These are phyloP conservation scores for Neofusicoccum sp. DNA, from an alignment of 2,329 filamentous ascomycete genomes.

Conservation along the genomic window DNA sequence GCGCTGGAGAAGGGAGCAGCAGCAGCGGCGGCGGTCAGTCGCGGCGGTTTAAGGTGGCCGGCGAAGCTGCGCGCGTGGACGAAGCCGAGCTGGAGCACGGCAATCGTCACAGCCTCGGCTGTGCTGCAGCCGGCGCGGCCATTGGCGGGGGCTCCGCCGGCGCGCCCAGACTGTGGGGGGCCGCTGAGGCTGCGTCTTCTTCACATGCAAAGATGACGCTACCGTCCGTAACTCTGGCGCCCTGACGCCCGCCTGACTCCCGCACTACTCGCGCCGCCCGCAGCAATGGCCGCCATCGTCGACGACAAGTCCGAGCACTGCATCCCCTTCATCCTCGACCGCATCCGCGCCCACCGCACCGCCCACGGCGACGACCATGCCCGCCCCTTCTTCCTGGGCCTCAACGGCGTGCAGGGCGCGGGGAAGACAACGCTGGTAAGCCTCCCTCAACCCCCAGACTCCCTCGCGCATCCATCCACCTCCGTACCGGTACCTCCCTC, in stretches of 20 bases:
- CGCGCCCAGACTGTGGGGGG: conserved; percentile 1
- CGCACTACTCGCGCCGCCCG: neutral
- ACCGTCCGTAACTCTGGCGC: conserved; percentile 4
- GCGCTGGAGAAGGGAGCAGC: too few relatives aligned
- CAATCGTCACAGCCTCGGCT: conserved; percentile 17
- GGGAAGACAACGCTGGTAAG: conserved; percentile 81
- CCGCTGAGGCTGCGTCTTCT: neutral
- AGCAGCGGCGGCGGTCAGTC: neutral
- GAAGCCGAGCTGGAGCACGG: conserved; percentile 16
- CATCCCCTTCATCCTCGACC: conserved; percentile 71
- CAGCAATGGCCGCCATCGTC: conserved; percentile 42
- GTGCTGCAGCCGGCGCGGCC: neutral
- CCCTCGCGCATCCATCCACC: neutral
- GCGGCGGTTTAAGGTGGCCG: conserved; percentile 3
- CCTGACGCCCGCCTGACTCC: neutral
- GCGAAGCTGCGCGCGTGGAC: neutral
- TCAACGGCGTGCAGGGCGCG: conserved; percentile 85
- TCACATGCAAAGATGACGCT: conserved; percentile 19
- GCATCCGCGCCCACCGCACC: conserved; percentile 41
- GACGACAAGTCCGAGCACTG: conserved; percentile 79
- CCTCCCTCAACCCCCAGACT: conserved; percentile 2
- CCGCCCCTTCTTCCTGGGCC: conserved; percentile 74
- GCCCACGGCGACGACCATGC: conserved; percentile 43
- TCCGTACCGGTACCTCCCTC: too few relatives aligned
- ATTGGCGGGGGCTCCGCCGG: conserved; percentile 2